phyloP scores from a whole-genome alignment of 192 early-diverging fungal species.

The Kappamyces sp. region DNA sequence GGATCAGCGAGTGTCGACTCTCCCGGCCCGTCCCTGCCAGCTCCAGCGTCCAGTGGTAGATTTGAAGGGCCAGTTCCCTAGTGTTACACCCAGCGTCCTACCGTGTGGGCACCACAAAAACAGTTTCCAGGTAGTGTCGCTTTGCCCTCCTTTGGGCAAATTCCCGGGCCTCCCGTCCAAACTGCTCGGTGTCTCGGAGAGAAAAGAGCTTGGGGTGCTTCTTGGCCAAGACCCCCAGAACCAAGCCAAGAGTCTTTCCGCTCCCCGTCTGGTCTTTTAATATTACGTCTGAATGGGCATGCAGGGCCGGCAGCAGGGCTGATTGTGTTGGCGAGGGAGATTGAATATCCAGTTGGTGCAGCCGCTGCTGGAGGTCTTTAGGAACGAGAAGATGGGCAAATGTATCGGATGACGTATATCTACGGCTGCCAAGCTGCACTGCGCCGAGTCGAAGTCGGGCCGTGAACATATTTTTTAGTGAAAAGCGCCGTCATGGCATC shows the following conservation, averaged over 20 bases:
- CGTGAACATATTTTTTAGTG: no score
- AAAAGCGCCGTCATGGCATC: conserved; percentile 19
- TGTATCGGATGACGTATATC: no score
- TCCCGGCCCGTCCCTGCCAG: not conserved
- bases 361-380: not conserved
- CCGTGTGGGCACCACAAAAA: conserved; percentile 37
- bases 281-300: conserved; percentile 30
- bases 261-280: conserved; percentile 40
- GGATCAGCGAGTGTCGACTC: conserved; percentile 26
- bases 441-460: no score
- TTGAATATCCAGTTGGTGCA: not conserved
- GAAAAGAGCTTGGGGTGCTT: conserved; percentile 6
- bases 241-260: conserved; percentile 40
- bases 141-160: conserved; percentile 13
- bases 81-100: not conserved
- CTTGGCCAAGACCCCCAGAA: conserved; percentile 31
- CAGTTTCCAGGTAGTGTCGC: conserved; percentile 23
- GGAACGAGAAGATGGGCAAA: not conserved
- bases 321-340: conserved; percentile 22
- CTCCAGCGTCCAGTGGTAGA: conserved; percentile 16
- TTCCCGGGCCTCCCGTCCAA: not conserved
- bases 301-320: conserved; percentile 29
- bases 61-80: conserved; percentile 37
- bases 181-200: conserved; percentile 3
- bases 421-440: no score